A percentile compares a stretch with the other conserved stretches of the same genome.
These are phyloP conservation scores for Centella asiatica DNA, from an alignment of 129 eudicot species.

Conservation along the genomic window DNA sequence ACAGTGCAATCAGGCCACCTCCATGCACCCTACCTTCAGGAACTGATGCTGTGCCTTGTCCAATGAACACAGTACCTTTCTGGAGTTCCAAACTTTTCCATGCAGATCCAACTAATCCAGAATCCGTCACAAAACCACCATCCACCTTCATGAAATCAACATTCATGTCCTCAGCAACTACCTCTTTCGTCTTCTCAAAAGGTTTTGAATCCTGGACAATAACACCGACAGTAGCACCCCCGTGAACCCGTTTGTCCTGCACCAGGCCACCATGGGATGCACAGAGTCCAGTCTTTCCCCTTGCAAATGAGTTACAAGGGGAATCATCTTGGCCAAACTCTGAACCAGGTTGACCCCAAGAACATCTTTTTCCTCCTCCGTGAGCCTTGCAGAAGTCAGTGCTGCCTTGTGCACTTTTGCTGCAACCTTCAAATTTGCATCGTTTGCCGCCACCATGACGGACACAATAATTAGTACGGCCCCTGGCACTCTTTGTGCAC, in stretches of 20 bases:
- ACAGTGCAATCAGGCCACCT: constrained; percentile 69
- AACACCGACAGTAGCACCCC: constrained; percentile 79
- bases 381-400: constrained; percentile 98
- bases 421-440: constrained; percentile 68
- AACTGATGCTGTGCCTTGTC: constrained; percentile 15
- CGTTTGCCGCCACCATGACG: constrained; percentile 97
- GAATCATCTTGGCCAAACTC: constrained; percentile 46
- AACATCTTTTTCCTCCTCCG: constrained; percentile 94
- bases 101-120: constrained; percentile 21
- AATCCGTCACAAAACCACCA: constrained; percentile 1
- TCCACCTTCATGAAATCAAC: constrained; percentile 17
- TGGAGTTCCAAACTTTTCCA: constrained; percentile 14
- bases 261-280: constrained; percentile 75
- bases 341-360: constrained; percentile 80
- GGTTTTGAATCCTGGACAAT: constrained; percentile 41
- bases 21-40: constrained; percentile 96
- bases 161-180: constrained; percentile 19
- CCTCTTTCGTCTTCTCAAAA: constrained; percentile 25
- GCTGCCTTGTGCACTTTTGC: constrained; percentile 96
- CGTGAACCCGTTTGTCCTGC: constrained; percentile 91
- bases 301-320: constrained; percentile 60
- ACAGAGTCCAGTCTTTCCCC: constrained; percentile 79
- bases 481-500: constrained; percentile 88
- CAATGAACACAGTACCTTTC: constrained; percentile 21
- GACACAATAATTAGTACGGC: constrained; percentile 86